These are phyloP conservation scores for Papiliotrema nemorosa DNA, from an alignment of 1,284 basidiomycete species.

Conservation along the genomic window DNA sequence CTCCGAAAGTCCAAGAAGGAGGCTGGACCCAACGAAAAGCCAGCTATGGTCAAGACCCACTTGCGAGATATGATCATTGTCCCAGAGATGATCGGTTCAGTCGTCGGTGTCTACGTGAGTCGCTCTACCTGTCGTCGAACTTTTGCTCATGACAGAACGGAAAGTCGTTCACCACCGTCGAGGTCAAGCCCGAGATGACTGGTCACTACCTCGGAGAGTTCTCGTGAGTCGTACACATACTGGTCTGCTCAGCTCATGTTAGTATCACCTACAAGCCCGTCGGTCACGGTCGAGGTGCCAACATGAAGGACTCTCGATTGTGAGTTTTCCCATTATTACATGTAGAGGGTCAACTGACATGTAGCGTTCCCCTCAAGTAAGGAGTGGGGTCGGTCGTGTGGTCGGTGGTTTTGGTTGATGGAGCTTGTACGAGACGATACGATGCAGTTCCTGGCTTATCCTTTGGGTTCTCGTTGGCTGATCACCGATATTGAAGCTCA, in stretches of 20 bases:
- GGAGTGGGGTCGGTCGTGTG: constrained; percentile 10
- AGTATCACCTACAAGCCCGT: constrained; percentile 92
- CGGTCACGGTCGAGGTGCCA: constrained; percentile 97
- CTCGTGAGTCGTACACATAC: constrained; percentile 44
- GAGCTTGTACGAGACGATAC: constrained; percentile 19
- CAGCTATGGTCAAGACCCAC: constrained; percentile 97
- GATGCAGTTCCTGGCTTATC: constrained; percentile 5
- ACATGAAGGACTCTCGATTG: constrained; percentile 62
- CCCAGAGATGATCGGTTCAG: constrained; percentile 98
- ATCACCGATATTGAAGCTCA: too few species aligned
- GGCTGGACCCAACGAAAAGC: constrained; percentile 97
- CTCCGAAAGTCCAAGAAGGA: constrained; percentile 99
- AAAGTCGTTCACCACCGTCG: constrained; percentile 90
- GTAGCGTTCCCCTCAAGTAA: constrained; percentile 62
- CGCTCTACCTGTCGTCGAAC: neutral
- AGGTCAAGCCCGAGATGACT: constrained; percentile 99
- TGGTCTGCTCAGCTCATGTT: too few species aligned
- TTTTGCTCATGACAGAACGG: constrained; percentile 46
- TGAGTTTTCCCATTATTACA: constrained; percentile 35
- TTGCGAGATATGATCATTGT: constrained; percentile 99
- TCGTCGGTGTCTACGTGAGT: constrained; percentile 83
- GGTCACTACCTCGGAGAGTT: constrained; percentile 97
- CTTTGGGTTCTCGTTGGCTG: too few species aligned
- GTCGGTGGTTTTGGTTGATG: neutral
- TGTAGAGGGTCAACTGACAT: constrained; percentile 1